phyloP scores from a whole-genome alignment of 192 early-diverging fungal species.

The Diversispora eburnea region DNA sequence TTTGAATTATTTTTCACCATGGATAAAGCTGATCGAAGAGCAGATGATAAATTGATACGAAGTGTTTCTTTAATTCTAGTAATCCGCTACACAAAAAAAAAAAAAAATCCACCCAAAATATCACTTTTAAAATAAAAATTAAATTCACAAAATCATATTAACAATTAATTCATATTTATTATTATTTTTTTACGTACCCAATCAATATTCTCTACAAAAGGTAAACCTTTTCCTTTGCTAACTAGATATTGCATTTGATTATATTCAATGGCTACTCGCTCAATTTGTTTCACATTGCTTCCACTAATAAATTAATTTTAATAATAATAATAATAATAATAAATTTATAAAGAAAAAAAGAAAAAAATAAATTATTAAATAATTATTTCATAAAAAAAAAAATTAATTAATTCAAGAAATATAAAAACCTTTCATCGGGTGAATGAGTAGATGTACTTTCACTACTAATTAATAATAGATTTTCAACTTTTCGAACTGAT shows the following conservation, averaged over 20 bases:
- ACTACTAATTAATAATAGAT: constrained; percentile 56
- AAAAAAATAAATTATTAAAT: background rate
- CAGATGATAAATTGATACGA: constrained; percentile 52
- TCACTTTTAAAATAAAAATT: too few relatives aligned
- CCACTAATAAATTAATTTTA: too few relatives aligned
- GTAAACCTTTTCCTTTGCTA: constrained; percentile 51
- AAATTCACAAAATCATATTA: too few relatives aligned
- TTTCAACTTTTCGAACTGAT: constrained; percentile 74
- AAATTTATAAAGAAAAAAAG: too few relatives aligned
- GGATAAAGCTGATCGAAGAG: constrained; percentile 51
- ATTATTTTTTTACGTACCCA: constrained; percentile 52
- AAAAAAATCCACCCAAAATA: too few relatives aligned
- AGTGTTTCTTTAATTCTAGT: constrained; percentile 70
- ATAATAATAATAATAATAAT: too few relatives aligned
- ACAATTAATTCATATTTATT: background rate
- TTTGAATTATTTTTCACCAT: constrained; percentile 31
- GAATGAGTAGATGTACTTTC: constrained; percentile 18
- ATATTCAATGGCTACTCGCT: constrained; percentile 80
- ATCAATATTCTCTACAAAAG: constrained; percentile 70
- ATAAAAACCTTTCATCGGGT: constrained; percentile 30
- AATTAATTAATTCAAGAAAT: constrained; percentile 15
- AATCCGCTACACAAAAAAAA: constrained; percentile 48
- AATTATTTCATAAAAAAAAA: background rate
- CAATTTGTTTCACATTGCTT: constrained; percentile 66
- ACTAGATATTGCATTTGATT: constrained; percentile 81